phyloP scores from a whole-genome alignment of 345 rosid genomes.

The Litchi chinensis region DNA sequence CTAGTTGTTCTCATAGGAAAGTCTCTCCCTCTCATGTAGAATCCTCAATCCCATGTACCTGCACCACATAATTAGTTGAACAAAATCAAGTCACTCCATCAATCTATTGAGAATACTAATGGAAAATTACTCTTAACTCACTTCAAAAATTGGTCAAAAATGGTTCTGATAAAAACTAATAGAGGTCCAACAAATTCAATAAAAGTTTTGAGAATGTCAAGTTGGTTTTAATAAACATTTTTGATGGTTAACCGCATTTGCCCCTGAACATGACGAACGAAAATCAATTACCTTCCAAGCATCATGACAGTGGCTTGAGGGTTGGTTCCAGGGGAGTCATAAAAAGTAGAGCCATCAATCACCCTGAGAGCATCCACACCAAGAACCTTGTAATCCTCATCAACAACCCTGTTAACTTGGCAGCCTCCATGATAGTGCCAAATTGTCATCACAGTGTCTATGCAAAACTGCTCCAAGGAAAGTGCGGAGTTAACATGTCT shows the following conservation, averaged over 20 bases:
- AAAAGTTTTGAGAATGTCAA: no score
- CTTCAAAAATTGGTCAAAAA: no score
- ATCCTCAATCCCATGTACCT: conserved; percentile 58
- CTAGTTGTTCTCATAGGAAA: no score
- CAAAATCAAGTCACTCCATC: neutral
- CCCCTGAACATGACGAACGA: no score
- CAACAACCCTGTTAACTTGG: conserved; percentile 61
- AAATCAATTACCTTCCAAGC: conserved; percentile 64
- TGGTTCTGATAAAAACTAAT: no score
- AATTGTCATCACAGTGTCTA: conserved; percentile 62
- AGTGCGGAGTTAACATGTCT: conserved; percentile 34
- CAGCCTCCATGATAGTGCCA: conserved; percentile 88
- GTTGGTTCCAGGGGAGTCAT: conserved; percentile 61
- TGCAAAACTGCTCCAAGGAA: conserved; percentile 64
- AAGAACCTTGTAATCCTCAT: conserved; percentile 52
- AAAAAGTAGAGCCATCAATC: conserved; percentile 66
- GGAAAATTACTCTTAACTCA: no score
- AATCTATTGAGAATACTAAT: no score
- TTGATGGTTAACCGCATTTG: neutral
- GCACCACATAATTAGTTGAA: conserved; percentile 8
- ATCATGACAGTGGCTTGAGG: conserved; percentile 84
- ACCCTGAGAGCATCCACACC: conserved; percentile 59
- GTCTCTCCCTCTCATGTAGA: conserved; percentile 13
- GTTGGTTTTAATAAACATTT: no score
- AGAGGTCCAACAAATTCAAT: no score